These are phyloP conservation scores for Aspergillus cristatus DNA, from an alignment of 495 filamentous ascomycete species.

Conservation along the genomic window DNA sequence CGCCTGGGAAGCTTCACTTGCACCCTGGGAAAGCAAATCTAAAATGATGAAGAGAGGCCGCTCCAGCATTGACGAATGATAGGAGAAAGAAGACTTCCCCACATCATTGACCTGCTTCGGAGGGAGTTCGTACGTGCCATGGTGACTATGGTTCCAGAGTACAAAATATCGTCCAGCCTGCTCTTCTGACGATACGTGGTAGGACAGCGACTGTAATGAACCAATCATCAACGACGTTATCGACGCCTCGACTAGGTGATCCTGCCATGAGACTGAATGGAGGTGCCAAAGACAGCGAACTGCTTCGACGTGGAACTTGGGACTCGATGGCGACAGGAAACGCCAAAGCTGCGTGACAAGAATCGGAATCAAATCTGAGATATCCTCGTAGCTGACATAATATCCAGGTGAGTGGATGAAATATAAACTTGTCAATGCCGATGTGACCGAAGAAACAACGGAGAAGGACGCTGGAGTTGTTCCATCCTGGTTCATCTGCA, in stretches of 20 bases:
- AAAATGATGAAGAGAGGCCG: slow-evolving; percentile 76
- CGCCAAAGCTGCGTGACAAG: slow-evolving; percentile 66
- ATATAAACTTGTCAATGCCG: slow-evolving; percentile 54
- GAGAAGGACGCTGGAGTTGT: slow-evolving; percentile 29
- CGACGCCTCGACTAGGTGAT: slow-evolving; percentile 64
- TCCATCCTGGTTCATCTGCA: slow-evolving; percentile 13
- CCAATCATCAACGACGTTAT: slow-evolving; percentile 66
- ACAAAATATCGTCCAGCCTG: slow-evolving; percentile 53
- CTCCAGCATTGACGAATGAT: slow-evolving; percentile 57
- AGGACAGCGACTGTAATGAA: slow-evolving; percentile 15
- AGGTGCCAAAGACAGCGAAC: slow-evolving; percentile 79
- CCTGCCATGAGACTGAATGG: slow-evolving; percentile 53
- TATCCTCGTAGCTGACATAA: slow-evolving; percentile 44
- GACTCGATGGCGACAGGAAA: slow-evolving; percentile 67
- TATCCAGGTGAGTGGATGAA: slow-evolving; percentile 37
- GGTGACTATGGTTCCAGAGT: slow-evolving; percentile 71
- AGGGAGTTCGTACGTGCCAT: slow-evolving; percentile 47
- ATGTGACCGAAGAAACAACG: slow-evolving; percentile 48
- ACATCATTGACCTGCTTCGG: slow-evolving; percentile 41
- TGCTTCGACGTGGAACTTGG: slow-evolving; percentile 88
- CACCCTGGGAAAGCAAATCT: slow-evolving; percentile 66
- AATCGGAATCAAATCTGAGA: slow-evolving; percentile 56
- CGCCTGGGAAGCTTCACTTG: slow-evolving; percentile 63
- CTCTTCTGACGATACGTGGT: slow-evolving; percentile 24
- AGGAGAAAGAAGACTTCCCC: slow-evolving; percentile 24